Percentiles rank a stretch among this genome's conserved stretches.
Evolutionary conservation across 2,329 filamentous ascomycete genomes (phyloP).

Genomic region (Calonectria honghensis): DNA sequence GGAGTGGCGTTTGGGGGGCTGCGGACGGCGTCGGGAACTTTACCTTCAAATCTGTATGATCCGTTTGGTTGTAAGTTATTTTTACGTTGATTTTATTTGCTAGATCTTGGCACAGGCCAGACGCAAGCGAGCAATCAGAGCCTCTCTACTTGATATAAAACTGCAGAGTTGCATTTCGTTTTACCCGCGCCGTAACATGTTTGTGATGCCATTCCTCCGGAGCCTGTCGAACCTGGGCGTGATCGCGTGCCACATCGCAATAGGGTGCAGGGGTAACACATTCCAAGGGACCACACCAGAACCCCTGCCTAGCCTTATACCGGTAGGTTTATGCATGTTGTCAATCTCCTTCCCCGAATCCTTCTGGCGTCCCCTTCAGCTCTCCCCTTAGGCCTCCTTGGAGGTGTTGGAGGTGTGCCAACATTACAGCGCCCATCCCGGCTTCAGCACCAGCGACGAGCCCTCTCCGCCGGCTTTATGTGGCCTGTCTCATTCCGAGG

Average conservation of each 20-base stretch:
- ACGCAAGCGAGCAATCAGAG: slow-evolving; percentile 15
- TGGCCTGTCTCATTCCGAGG: not conserved
- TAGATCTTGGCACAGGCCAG: slow-evolving; percentile 7
- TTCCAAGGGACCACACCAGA: not conserved
- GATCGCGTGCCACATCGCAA: slow-evolving; percentile 7
- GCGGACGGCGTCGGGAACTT: slow-evolving; percentile 16
- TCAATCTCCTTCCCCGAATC: slow-evolving; percentile 10
- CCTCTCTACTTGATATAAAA: slow-evolving; percentile 31
- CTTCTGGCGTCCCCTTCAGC: slow-evolving; percentile 1
- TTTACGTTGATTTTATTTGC: not conserved
- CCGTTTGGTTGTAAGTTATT: slow-evolving; percentile 3
- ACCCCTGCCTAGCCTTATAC: no score
- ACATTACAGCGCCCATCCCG: not conserved
- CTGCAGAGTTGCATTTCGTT: not conserved
- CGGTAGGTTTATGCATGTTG: slow-evolving; percentile 12
- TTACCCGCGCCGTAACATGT: not conserved
- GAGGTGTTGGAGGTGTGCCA: not conserved
- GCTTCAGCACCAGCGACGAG: not conserved
- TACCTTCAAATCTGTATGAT: slow-evolving; percentile 23
- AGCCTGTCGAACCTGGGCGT: not conserved
- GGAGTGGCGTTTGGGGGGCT: slow-evolving; percentile 26
- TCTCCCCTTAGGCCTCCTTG: not conserved
- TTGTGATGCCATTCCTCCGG: not conserved
- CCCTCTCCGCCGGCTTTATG: not conserved
- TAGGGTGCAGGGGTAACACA: not conserved